Base-by-base conservation (phyloP, 1,139 yeast species). In the Insectozyma bohioensis region DNA sequence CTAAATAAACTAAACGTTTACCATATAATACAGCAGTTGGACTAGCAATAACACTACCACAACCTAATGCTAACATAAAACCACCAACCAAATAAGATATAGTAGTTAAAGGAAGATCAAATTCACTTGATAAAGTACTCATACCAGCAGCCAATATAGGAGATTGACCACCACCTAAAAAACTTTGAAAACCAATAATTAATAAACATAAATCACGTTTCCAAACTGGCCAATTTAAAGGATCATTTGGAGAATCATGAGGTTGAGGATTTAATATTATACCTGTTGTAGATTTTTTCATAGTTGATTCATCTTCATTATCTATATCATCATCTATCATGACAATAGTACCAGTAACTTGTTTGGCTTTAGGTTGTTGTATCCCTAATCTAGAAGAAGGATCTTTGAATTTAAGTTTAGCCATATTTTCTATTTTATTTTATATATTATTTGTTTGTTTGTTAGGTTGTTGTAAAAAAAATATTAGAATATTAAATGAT, bases 221-320 rank as follows among this genome's bases (percentile, higher is more conserved):
- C 78, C 80, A 75, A 5, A 69, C 48, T 1, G 83, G 81, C 87
- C 86, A 80, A 49, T 83, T 83, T 30, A 83, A 61, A 0, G 92
- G 92, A 49, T 83, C 92, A 50, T 84, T 82, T 11, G 85, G 81
- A 27, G 82, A 72, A 45, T 81, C 82, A 17, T 82, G 80, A 4
- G 92, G 92, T 53, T 84, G 90, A 1, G 92, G 92, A 36, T 75
- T 67, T 30, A 83, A 59, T 20, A 84, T 72, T 22, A 83, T 66
- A 1, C 86, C 86, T 4, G 49, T 49, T 4, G 58, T 56, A 6
- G 79, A 71, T 37, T 67, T 65, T 44, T 74, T 73, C 30, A 72
- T 39, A 1, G 56, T 37, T 23, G 39, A 34, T 13, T 53, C 41
- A 17, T 37, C 36, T 8, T 30, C 33, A 11, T 12, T 14, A 12